These are phyloP conservation scores for Austroboletus niveus DNA, from an alignment of 1,284 basidiomycete species.

Conservation along the genomic window DNA sequence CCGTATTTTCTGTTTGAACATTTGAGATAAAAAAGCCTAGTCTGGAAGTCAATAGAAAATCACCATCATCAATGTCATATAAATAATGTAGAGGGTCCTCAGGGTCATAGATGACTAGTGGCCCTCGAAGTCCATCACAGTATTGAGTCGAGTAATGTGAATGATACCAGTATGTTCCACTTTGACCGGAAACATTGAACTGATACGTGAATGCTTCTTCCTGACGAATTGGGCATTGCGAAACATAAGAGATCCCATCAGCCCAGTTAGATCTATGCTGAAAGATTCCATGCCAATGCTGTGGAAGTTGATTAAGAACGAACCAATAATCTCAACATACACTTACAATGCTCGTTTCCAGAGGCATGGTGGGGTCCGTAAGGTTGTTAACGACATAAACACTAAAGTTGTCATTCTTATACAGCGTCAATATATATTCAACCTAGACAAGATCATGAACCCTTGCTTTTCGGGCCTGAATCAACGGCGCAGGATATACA, in stretches of 20 bases:
- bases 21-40: not conserved
- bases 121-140: constrained; percentile 48
- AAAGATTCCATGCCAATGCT: constrained; percentile 37
- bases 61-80: constrained; percentile 42
- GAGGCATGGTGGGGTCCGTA: constrained; percentile 31
- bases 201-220: constrained; percentile 21
- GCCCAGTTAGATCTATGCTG: constrained; percentile 32
- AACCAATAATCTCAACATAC: no score
- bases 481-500: constrained; percentile 27
- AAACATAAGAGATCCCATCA: constrained; percentile 31
- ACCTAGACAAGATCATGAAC: not conserved
- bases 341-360: constrained; percentile 35
- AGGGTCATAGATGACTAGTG: constrained; percentile 39
- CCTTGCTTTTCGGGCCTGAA: constrained; percentile 22
- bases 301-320: not conserved
- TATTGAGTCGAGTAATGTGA: constrained; percentile 25
- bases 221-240: constrained; percentile 34
- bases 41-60: not conserved
- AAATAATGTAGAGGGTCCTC: constrained; percentile 32
- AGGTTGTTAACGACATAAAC: constrained; percentile 33
- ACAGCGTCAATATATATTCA: not conserved
- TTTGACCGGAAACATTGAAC: not conserved
- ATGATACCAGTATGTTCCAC: no score
- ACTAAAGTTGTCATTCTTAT: constrained; percentile 18
- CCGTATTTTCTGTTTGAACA: constrained; percentile 21